These are phyloP conservation scores for Populus hybrid DNA, from an alignment of 441 rosid species.

Conservation along the genomic window DNA sequence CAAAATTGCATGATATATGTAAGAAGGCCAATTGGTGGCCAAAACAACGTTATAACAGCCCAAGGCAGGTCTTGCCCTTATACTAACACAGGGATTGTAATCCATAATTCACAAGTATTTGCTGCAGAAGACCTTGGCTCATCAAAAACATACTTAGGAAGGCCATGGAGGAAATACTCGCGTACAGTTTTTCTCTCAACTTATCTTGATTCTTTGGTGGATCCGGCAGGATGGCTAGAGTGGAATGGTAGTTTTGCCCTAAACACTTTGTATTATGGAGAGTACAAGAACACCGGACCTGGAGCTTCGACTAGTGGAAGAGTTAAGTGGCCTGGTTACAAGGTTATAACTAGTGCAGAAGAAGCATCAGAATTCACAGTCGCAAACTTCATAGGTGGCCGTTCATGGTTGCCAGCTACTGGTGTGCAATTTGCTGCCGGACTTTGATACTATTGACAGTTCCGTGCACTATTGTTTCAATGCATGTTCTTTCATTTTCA, in stretches of 20 bases:
- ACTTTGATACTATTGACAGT: constrained; percentile 29
- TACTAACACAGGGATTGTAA: constrained; percentile 71
- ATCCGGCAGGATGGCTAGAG: constrained; percentile 66
- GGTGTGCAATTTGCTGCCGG: constrained; percentile 63
- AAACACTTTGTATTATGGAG: constrained; percentile 68
- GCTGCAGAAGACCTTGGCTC: constrained; percentile 58
- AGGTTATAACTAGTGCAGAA: constrained; percentile 43
- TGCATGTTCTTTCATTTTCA: constrained; percentile 6
- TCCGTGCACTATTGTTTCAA: background rate
- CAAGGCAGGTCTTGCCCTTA: constrained; percentile 70
- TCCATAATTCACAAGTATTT: constrained; percentile 68
- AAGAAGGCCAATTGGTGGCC: constrained; percentile 51
- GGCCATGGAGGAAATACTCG: constrained; percentile 71
- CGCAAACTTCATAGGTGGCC: constrained; percentile 60
- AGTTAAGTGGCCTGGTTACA: constrained; percentile 71
- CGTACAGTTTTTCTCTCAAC: constrained; percentile 51
- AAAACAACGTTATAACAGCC: constrained; percentile 59
- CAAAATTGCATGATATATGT: constrained; percentile 69
- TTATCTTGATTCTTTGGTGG: constrained; percentile 52
- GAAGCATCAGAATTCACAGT: constrained; percentile 72
- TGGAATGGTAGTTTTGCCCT: constrained; percentile 57
- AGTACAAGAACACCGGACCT: constrained; percentile 66
- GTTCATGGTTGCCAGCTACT: constrained; percentile 65
- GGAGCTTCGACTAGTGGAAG: constrained; percentile 54
- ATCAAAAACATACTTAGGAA: constrained; percentile 54